These are phyloP conservation scores for Geum urbanum DNA, from an alignment of 306 rosid species.

Conservation along the genomic window DNA sequence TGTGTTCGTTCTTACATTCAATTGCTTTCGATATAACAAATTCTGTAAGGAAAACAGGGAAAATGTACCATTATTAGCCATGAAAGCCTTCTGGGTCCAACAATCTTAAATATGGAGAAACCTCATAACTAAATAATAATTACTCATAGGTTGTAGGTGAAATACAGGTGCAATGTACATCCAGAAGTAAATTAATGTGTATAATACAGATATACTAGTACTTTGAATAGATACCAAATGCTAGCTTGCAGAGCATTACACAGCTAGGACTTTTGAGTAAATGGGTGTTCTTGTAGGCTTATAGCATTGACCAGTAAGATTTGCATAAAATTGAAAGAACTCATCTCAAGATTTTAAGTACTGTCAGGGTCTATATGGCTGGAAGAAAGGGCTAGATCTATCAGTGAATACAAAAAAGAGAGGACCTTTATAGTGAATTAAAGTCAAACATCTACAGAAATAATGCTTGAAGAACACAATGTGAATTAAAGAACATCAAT, in stretches of 20 bases:
- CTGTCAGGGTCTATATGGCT: neutral
- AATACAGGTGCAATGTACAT: neutral
- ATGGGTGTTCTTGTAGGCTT: neutral
- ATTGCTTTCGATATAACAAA: no score
- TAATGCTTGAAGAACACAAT: constrained; percentile 4
- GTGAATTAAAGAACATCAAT: neutral
- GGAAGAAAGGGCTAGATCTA: neutral
- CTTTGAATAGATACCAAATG: neutral
- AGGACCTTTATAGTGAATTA: neutral
- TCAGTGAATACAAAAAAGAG: neutral
- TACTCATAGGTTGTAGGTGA: neutral
- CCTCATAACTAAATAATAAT: neutral
- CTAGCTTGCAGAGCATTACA: neutral
- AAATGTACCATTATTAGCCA: constrained; percentile 12
- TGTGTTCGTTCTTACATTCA: no score
- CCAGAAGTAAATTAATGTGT: neutral
- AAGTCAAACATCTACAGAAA: neutral
- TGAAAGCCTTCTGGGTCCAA: neutral
- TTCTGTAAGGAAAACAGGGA: constrained; percentile 7
- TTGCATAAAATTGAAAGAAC: neutral
- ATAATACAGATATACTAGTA: neutral
- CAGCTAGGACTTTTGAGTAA: neutral
- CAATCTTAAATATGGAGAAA: neutral
- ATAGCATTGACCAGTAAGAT: neutral
- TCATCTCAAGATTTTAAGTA: neutral